These are phyloP conservation scores for Phaeotremella fagi DNA, from an alignment of 768 basidiomycete genomes.

Conservation along the genomic window DNA sequence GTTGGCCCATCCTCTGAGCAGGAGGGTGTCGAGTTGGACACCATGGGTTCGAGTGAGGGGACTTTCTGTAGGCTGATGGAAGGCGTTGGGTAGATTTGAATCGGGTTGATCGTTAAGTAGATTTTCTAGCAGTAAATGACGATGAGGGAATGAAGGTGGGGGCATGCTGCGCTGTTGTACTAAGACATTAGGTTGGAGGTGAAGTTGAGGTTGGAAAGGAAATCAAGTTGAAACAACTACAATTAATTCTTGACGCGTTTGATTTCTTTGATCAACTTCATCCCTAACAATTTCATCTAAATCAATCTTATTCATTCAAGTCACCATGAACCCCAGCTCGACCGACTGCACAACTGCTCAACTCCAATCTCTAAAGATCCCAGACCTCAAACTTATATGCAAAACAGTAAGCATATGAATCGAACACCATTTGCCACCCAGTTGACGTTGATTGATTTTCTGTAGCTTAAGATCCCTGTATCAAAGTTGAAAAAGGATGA, in stretches of 20 bases:
- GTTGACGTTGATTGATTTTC: too few species aligned
- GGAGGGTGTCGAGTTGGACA: neutral
- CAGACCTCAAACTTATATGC: conserved; percentile 27
- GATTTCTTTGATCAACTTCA: neutral
- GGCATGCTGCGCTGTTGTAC: neutral
- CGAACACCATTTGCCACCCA: too few species aligned
- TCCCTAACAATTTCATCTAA: too few species aligned
- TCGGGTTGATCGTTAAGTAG: conserved; percentile 1
- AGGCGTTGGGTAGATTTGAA: neutral
- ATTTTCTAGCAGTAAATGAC: conserved; percentile 2
- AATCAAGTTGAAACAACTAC: neutral
- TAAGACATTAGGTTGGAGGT: neutral
- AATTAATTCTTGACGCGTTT: neutral
- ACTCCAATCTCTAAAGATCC: conserved; percentile 22
- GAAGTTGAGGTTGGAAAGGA: neutral
- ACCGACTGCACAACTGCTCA: too few species aligned
- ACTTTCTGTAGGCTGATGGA: neutral
- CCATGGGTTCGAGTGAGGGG: neutral
- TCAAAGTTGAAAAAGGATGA: conserved; percentile 26
- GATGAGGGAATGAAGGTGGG: conserved; percentile 5
- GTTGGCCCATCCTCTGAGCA: neutral
- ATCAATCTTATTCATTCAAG: too few species aligned
- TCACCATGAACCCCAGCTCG: too few species aligned
- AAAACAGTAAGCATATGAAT: conserved; percentile 22
- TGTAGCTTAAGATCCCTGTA: conserved; percentile 15